Evolutionary conservation across 2,329 filamentous ascomycete genomes (phyloP).

Genomic region (Dryadomyces quercus-mongolicae): DNA sequence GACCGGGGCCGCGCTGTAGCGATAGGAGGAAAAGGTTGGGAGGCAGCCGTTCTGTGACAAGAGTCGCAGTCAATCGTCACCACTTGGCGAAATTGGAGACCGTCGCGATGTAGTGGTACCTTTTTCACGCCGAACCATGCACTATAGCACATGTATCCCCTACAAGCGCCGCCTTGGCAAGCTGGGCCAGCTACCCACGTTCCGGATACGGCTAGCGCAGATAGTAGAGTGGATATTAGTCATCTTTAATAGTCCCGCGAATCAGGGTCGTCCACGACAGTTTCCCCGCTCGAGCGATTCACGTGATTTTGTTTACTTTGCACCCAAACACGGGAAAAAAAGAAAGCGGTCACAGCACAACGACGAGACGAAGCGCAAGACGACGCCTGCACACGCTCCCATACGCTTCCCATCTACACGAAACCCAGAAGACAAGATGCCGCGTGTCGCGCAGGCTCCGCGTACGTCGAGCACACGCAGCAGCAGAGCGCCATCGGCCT

Average conservation of each 20-base stretch:
- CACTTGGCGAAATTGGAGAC: background rate
- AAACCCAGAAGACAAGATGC: slow-evolving; percentile 29
- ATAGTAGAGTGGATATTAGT: too few relatives aligned
- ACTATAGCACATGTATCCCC: too few relatives aligned
- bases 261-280: background rate
- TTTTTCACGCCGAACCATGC: background rate
- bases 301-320: slow-evolving; percentile 18
- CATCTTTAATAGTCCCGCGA: background rate
- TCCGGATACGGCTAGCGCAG: too few relatives aligned
- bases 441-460: slow-evolving; percentile 44
- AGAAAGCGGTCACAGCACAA: slow-evolving; percentile 6
- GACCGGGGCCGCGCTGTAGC: too few relatives aligned
- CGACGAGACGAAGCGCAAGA: background rate
- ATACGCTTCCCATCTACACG: slow-evolving; percentile 6
- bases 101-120: background rate
- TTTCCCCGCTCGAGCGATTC: background rate
- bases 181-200: too few relatives aligned
- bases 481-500: slow-evolving; percentile 32
- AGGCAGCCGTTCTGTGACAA: background rate
- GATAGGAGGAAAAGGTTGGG: background rate
- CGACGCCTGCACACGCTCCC: background rate
- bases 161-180: too few relatives aligned
- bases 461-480: slow-evolving; percentile 28
- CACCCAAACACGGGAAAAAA: slow-evolving; percentile 5
- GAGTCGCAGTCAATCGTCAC: too few relatives aligned